Base-by-base conservation (phyloP, 345 rosid genomes). In the Eucalyptus melliodora region DNA sequence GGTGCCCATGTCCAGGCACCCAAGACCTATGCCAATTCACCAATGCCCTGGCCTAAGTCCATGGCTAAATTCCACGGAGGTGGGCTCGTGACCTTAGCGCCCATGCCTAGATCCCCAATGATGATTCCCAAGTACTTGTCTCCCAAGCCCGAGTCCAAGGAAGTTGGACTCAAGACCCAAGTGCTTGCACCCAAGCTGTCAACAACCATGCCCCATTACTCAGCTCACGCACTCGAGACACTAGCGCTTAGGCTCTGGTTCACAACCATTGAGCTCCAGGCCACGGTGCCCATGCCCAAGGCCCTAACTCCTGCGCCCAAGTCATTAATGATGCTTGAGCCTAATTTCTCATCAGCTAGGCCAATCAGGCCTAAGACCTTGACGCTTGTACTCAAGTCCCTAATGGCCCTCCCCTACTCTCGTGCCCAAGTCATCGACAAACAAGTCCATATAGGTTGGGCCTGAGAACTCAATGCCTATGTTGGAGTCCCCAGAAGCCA, bases 371-470 rank as follows among this genome's bases (percentile, higher is more conserved):
- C 62, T 51, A 51, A 51, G 21, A 51, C 55, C 21, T 51, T 0
- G 1, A 1, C 1, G 2, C 21, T 51, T 0, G 3, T 56, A 56
- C 62, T 11, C 3, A 0, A 0, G 62, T 56, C 30, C 62, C 12
- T 10, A 26, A 56, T 11, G 62, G 62, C 30, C 30, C 24, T 56
- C 12, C 62, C 62, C 0, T 4, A 26, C 62, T 24, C 30, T 26
- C 14, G 0, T 11, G 27, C 62, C 62, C 27, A 9, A 56, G 30
- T 56, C 30, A 56, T 19, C 1, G 0, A 26, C 30, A 24, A 24
- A 56, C 62, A 1, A 56, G 30, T 24, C 30, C 62, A 56, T 24
- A 24, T 0, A 56, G 30, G 3, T 56, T 10, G 13, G 21, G 62
- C 27, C 6, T 56, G 0, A 24, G 62, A 56, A 56, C 62, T 24